phyloP scores from a whole-genome alignment of 2,329 filamentous ascomycete genomes.

The Trichoderma lentiforme region DNA sequence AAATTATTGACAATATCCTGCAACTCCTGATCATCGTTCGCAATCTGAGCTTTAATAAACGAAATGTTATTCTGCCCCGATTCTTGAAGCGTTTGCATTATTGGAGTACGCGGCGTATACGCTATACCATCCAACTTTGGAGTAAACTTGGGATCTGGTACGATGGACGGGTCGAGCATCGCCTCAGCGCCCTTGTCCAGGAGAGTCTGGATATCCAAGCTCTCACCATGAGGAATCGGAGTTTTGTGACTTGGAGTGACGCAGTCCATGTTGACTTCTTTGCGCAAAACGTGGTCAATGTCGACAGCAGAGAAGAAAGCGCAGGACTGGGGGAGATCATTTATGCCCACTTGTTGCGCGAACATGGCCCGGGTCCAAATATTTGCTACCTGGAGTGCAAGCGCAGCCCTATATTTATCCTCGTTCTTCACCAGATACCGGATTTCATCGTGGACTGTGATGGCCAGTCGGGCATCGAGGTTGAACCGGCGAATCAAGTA shows the following conservation, averaged over 20 bases:
- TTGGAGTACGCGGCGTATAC: conserved; percentile 69
- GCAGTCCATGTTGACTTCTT: conserved; percentile 98
- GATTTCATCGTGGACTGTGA: conserved; percentile 98
- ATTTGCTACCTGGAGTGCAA: conserved; percentile 92
- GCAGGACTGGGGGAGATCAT: conserved; percentile 89
- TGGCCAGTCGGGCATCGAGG: conserved; percentile 77
- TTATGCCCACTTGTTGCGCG: conserved; percentile 90
- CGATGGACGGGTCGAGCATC: conserved; percentile 61
- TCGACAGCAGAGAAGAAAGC: conserved; percentile 96
- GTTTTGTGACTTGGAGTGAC: conserved; percentile 81
- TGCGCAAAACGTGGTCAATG: conserved; percentile 91
- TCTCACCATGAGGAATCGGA: conserved; percentile 80
- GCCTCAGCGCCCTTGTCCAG: conserved; percentile 69
- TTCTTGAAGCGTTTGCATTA: conserved; percentile 71
- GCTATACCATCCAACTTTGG: conserved; percentile 59
- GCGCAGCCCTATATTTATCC: conserved; percentile 83
- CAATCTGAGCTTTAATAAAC: conserved; percentile 84
- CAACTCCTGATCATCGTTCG: conserved; percentile 69
- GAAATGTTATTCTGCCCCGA: conserved; percentile 44
- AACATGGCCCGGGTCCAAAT: conserved; percentile 98
- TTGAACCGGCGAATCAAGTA: conserved; percentile 84
- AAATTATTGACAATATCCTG: conserved; percentile 65
- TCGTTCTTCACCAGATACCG: conserved; percentile 82
- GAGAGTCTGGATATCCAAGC: conserved; percentile 75
- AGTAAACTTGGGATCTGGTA: conserved; percentile 48